A percentile compares a stretch with the other conserved stretches of the same genome.
These are phyloP conservation scores for Ciborinia camelliae DNA, from an alignment of 2,329 filamentous ascomycete species.

Conservation along the genomic window DNA sequence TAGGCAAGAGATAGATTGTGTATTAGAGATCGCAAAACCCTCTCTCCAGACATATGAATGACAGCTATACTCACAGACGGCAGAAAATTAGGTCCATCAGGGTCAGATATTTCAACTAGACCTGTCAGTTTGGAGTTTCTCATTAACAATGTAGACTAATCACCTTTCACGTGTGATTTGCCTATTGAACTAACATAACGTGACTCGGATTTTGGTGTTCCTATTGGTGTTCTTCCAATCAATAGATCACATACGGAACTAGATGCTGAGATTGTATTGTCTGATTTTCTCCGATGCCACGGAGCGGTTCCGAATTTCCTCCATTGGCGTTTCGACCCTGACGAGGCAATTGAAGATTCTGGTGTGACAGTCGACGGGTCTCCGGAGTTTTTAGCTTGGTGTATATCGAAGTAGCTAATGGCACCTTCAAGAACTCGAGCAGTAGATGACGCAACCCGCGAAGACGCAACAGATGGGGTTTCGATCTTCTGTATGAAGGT, in stretches of 20 bases:
- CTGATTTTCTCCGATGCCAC: slow-evolving; percentile 36
- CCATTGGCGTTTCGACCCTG: slow-evolving; percentile 21
- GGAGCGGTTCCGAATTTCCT: slow-evolving; percentile 34
- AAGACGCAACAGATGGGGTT: background rate
- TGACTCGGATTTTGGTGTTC: slow-evolving; percentile 28
- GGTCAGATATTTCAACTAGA: slow-evolving; percentile 33
- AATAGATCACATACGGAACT: slow-evolving; percentile 35
- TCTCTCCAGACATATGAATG: no score
- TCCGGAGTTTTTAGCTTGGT: background rate
- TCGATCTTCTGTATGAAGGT: slow-evolving; percentile 5
- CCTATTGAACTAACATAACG: slow-evolving; percentile 26
- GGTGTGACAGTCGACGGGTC: background rate
- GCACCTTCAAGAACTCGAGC: slow-evolving; percentile 31
- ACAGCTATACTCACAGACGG: slow-evolving; percentile 32
- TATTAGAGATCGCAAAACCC: background rate
- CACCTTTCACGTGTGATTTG: slow-evolving; percentile 26
- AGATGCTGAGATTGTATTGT: slow-evolving; percentile 33
- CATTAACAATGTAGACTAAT: background rate
- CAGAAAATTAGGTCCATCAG: slow-evolving; percentile 29
- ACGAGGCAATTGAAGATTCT: slow-evolving; percentile 10
- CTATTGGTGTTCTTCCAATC: slow-evolving; percentile 32
- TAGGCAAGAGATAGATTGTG: background rate
- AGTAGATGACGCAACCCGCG: slow-evolving; percentile 25
- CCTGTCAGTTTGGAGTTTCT: background rate
- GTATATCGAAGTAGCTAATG: slow-evolving; percentile 25